A percentile compares a stretch with the other conserved stretches of the same genome.
phyloP scores from a whole-genome alignment of 1,139 yeast genomes.

The Casaregolazyma suthepensis region DNA sequence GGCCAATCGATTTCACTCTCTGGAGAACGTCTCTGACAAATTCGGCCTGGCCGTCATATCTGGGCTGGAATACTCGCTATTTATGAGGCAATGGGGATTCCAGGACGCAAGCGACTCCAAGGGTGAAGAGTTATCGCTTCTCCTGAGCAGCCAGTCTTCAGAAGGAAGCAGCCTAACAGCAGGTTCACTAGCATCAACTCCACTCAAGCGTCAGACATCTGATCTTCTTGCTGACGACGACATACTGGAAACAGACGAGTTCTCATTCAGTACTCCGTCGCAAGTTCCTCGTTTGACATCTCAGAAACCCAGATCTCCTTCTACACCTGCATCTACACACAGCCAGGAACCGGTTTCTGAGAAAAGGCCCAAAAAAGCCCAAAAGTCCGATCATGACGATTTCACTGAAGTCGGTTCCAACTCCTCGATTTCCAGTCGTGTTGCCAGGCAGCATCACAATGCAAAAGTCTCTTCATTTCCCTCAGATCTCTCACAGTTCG shows the following conservation, averaged over 20 bases:
- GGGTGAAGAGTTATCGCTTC: not conserved
- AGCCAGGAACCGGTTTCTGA: not conserved
- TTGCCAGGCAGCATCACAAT: not conserved
- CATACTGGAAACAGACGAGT: not conserved
- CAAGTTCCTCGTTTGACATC: not conserved
- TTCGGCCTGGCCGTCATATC: not conserved
- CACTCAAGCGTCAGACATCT: not conserved
- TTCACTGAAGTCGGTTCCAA: not conserved
- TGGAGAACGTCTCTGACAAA: not conserved
- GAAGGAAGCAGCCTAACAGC: not conserved
- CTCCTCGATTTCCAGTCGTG: not conserved
- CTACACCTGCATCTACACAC: not conserved
- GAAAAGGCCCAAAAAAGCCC: not conserved
- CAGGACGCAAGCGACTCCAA: not conserved
- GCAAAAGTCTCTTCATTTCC: not conserved
- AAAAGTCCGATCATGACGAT: not conserved
- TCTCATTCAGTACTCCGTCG: not conserved
- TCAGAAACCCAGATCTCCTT: not conserved
- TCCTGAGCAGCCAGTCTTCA: not conserved
- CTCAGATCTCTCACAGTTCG: conserved; percentile 1
- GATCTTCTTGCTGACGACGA: not conserved
- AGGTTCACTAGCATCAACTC: not conserved
- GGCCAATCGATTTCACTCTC: not conserved
- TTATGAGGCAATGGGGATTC: conserved; percentile 3
- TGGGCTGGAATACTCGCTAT: not conserved